A percentile compares a stretch with the other conserved stretches of the same genome.
Evolutionary conservation across 2,329 filamentous ascomycete genomes (phyloP).

Genomic region (Alternaria atra): DNA sequence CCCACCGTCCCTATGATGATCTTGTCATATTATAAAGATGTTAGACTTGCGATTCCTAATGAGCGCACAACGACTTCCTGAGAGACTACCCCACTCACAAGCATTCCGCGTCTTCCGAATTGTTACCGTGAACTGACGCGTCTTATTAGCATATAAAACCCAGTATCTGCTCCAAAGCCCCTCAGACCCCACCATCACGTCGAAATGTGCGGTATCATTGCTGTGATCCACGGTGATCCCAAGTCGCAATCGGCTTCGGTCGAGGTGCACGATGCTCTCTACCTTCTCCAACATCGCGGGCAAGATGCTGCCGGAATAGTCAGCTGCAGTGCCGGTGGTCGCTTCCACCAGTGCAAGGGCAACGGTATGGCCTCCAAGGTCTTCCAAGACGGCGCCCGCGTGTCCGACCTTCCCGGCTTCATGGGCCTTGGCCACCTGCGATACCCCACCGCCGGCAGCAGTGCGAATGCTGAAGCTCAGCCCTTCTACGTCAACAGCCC

Average conservation of each 20-base stretch:
- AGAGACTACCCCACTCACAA: slow-evolving; percentile 32
- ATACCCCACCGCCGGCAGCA: slow-evolving; percentile 89
- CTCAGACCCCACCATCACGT: slow-evolving; percentile 4
- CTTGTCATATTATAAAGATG: slow-evolving; percentile 49
- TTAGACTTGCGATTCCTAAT: slow-evolving; percentile 53
- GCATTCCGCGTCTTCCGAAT: slow-evolving; percentile 22
- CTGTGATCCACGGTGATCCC: slow-evolving; percentile 57
- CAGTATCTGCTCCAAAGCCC: neutral
- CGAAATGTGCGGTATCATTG: slow-evolving; percentile 63
- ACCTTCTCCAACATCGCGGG: slow-evolving; percentile 66
- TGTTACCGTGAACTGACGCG: slow-evolving; percentile 34
- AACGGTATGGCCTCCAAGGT: slow-evolving; percentile 87
- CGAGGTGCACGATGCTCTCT: slow-evolving; percentile 56
- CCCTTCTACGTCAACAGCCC: slow-evolving; percentile 91
- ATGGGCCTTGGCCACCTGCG: slow-evolving; percentile 88
- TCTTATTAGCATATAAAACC: slow-evolving; percentile 17
- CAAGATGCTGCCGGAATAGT: slow-evolving; percentile 91
- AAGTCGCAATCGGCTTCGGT: slow-evolving; percentile 52
- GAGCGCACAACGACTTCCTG: slow-evolving; percentile 51
- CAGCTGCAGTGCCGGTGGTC: slow-evolving; percentile 75
- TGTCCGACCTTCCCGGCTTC: slow-evolving; percentile 79
- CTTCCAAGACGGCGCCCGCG: slow-evolving; percentile 79
- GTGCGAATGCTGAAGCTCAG: slow-evolving; percentile 84
- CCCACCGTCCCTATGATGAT: slow-evolving; percentile 42
- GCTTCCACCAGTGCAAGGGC: slow-evolving; percentile 89